Evolutionary conservation across 2,329 filamentous ascomycete genomes (phyloP).

Genomic region (Penicillium sp.): DNA sequence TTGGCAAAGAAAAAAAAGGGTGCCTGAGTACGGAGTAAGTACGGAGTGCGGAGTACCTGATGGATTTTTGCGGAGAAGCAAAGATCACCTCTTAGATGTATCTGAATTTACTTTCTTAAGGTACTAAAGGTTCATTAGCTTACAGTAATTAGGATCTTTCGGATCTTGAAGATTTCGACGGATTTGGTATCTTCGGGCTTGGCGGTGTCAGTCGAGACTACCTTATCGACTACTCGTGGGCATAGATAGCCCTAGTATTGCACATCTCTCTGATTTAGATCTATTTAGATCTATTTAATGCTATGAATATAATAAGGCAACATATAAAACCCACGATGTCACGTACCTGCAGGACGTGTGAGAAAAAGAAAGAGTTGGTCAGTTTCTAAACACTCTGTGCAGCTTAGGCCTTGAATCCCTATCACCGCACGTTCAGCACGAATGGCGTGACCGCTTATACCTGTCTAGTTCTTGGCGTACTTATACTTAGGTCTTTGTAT

Average conservation of each 20-base stretch:
- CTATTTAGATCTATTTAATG: neutral
- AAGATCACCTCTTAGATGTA: neutral
- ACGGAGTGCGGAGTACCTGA: neutral
- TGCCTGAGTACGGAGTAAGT: neutral
- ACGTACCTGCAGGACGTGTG: conserved; percentile 19
- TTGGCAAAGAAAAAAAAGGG: conserved; percentile 14
- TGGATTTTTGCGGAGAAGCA: neutral
- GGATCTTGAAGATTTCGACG: conserved; percentile 7
- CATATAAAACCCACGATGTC: conserved; percentile 5
- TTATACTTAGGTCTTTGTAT: neutral
- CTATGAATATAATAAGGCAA: conserved; percentile 3
- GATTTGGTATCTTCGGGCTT: conserved; percentile 14
- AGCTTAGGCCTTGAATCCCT: neutral
- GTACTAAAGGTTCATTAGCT: neutral
- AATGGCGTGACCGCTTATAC: conserved; percentile 5
- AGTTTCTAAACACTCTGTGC: neutral
- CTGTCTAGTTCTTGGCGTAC: neutral
- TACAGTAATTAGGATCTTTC: neutral
- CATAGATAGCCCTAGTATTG: neutral
- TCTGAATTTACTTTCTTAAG: neutral
- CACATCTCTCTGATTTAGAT: neutral
- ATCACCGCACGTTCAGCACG: neutral
- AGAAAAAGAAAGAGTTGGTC: neutral
- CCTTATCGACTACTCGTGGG: neutral
- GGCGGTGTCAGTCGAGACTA: conserved; percentile 1